These are phyloP conservation scores for Coccomyxa sp. DNA, from an alignment of 139 green algal species.

Conservation along the genomic window DNA sequence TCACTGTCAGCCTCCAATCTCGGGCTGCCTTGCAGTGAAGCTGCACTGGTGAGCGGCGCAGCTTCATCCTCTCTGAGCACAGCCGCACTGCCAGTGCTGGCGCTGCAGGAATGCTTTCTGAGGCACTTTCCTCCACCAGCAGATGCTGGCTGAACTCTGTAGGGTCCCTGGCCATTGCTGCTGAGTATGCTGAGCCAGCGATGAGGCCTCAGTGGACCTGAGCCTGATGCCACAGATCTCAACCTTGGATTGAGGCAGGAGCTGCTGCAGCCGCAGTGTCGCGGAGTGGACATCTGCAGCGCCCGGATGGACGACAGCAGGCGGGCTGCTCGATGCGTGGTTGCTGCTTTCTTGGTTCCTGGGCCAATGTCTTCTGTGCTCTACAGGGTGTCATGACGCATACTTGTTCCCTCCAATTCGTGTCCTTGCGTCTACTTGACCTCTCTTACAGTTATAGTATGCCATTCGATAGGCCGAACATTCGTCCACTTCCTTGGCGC, in stretches of 20 bases:
- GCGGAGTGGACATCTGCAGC: neutral
- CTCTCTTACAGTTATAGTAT: constrained; percentile 63
- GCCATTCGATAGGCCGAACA: constrained; percentile 58
- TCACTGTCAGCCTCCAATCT: too few species aligned
- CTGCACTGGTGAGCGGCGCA: too few species aligned
- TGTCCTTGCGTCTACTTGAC: constrained; percentile 66
- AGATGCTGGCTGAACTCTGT: too few species aligned
- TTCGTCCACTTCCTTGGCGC: constrained; percentile 45
- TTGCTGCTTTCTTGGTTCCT: neutral
- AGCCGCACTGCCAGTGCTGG: too few species aligned
- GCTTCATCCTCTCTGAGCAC: too few species aligned
- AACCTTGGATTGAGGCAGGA: neutral
- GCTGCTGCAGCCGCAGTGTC: neutral
- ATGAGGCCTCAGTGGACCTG: neutral
- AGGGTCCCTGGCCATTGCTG: too few species aligned
- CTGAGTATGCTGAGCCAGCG: neutral
- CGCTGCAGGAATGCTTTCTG: too few species aligned
- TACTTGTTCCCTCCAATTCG: constrained; percentile 76
- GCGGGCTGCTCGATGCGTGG: neutral
- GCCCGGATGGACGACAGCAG: too few species aligned
- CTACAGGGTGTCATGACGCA: neutral
- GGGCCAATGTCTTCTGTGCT: neutral
- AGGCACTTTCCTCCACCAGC: too few species aligned
- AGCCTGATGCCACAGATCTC: neutral
- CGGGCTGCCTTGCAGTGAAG: too few species aligned